phyloP scores from a whole-genome alignment of 129 eudicot genomes.

The Kitagawia praeruptora region DNA sequence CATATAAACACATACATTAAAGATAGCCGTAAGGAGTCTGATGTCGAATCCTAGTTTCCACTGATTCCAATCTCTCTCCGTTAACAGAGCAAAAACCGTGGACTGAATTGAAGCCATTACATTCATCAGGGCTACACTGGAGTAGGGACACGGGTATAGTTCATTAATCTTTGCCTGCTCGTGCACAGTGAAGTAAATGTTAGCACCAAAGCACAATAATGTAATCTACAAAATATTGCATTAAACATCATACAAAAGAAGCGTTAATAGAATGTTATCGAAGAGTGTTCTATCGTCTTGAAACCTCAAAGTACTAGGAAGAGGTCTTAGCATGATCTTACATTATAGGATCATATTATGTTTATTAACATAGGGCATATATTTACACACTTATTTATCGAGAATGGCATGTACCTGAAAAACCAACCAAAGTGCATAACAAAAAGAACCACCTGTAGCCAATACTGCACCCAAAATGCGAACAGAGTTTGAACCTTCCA shows the following conservation, averaged over 20 bases:
- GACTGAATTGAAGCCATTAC: not conserved
- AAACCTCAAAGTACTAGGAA: no score
- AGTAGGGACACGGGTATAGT: slow-evolving; percentile 30
- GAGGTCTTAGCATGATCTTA: no score
- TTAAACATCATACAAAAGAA: not conserved
- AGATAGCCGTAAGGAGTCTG: not conserved
- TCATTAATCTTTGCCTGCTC: slow-evolving; percentile 26
- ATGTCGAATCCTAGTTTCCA: not conserved
- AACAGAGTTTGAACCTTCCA: not conserved
- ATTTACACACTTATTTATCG: not conserved
- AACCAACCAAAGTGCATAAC: slow-evolving; percentile 27
- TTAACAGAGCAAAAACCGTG: not conserved
- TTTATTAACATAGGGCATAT: no score
- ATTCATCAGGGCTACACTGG: not conserved
- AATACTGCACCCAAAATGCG: slow-evolving; percentile 19
- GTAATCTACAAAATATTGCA: not conserved
- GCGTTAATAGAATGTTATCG: not conserved
- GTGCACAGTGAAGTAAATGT: not conserved
- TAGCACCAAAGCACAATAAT: not conserved
- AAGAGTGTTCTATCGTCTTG: no score
- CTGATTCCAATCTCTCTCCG: not conserved
- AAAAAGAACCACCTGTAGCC: slow-evolving; percentile 14
- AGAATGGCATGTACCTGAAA: slow-evolving; percentile 22
- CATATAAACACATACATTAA: not conserved
- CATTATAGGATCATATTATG: no score